Percentiles rank a stretch among this genome's conserved stretches.
These are phyloP conservation scores for Pichia cephalocereana DNA, from an alignment of 805 yeast species.

Conservation along the genomic window DNA sequence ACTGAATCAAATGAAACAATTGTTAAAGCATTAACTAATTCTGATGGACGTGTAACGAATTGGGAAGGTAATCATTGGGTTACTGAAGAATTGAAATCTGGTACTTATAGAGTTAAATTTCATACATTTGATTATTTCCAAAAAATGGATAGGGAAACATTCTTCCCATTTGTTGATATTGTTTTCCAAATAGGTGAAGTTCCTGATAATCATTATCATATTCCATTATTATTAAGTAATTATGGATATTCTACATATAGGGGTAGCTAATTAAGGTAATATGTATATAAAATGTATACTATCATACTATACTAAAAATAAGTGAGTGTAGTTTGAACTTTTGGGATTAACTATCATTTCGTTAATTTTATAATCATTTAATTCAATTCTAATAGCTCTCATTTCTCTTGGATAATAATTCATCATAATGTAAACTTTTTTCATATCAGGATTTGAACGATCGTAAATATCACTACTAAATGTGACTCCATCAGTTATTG, in stretches of 20 bases:
- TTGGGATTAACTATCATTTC: slow-evolving; percentile 64
- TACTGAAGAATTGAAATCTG: slow-evolving; percentile 34
- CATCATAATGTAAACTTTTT: slow-evolving; percentile 35
- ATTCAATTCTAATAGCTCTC: slow-evolving; percentile 50
- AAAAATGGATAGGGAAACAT: slow-evolving; percentile 36
- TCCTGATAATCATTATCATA: slow-evolving; percentile 77
- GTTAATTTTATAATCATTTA: slow-evolving; percentile 50
- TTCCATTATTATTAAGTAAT: slow-evolving; percentile 76
- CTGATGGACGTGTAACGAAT: slow-evolving; percentile 67
- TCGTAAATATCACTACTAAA: slow-evolving; percentile 43
- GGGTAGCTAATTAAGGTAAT: slow-evolving; percentile 33
- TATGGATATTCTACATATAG: slow-evolving; percentile 88
- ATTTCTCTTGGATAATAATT: slow-evolving; percentile 41
- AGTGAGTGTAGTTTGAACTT: slow-evolving; percentile 56
- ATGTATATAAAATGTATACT: not conserved
- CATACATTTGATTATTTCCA: slow-evolving; percentile 61
- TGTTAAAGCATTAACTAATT: slow-evolving; percentile 66
- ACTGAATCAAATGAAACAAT: slow-evolving; percentile 24
- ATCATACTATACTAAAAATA: slow-evolving; percentile 34
- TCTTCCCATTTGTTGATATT: slow-evolving; percentile 85
- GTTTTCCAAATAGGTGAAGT: slow-evolving; percentile 57
- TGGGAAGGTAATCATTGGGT: slow-evolving; percentile 49
- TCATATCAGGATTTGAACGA: slow-evolving; percentile 43
- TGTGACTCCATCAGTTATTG: slow-evolving; percentile 42
- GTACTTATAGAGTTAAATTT: slow-evolving; percentile 68